Conservation (phyloP, 1,284 basidiomycete species). For the Boletus smithii region DNA sequence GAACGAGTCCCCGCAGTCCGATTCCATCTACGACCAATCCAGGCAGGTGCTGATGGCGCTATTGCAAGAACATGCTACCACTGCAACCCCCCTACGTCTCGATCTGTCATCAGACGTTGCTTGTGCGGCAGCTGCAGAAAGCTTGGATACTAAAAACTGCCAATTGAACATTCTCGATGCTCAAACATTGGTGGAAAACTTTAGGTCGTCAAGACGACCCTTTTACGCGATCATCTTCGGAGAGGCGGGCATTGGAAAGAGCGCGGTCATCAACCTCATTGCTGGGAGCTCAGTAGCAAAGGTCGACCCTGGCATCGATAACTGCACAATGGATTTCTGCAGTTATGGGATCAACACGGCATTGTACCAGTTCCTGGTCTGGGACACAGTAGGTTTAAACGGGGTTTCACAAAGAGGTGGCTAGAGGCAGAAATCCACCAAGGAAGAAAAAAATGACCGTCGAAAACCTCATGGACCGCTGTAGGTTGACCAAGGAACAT, state of each 20-base stretch:
- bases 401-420: no score
- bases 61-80: conserved; percentile 8
- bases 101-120: conserved; percentile 14
- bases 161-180: conserved; percentile 14
- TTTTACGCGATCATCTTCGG: conserved; percentile 28
- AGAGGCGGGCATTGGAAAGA: conserved; percentile 29
- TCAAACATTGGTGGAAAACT: conserved; percentile 13
- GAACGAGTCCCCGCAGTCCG: not conserved
- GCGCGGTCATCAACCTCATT: conserved; percentile 30
- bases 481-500: conserved; percentile 19
- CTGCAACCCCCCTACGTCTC: conserved; percentile 12
- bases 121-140: not conserved
- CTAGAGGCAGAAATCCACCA: no score
- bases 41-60: conserved; percentile 13
- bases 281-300: conserved; percentile 12
- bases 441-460: conserved; percentile 1
- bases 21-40: conserved; percentile 15
- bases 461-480: conserved; percentile 17
- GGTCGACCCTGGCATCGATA: conserved; percentile 12
- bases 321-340: conserved; percentile 26
- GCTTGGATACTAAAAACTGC: conserved; percentile 18
- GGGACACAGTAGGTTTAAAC: conserved; percentile 37
- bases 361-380: conserved; percentile 28
- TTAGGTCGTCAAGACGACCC: conserved; percentile 14
- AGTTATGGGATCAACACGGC: conserved; percentile 20